A percentile compares a stretch with the other conserved stretches of the same genome.
Conservation (phyloP, 345 rosid genomes). For the Syzygium grande region DNA sequence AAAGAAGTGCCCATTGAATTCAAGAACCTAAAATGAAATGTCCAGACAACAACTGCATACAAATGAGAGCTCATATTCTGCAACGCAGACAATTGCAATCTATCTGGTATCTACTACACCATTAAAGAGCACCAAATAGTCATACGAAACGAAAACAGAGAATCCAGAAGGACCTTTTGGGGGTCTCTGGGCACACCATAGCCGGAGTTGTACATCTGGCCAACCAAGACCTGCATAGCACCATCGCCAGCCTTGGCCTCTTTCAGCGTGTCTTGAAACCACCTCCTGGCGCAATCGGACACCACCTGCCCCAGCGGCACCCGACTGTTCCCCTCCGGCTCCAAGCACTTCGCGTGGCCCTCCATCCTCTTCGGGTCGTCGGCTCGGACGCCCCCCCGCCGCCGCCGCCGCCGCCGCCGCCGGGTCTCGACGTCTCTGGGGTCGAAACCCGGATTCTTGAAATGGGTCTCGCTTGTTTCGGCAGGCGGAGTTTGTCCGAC, state of each 20-base stretch:
- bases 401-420: conserved; percentile 19
- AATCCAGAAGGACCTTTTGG: conserved; percentile 36
- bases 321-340: conserved; percentile 16
- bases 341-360: background rate
- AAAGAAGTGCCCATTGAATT: background rate
- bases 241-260: conserved; percentile 72
- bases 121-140: background rate
- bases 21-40: background rate
- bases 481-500: conserved; percentile 24
- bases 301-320: conserved; percentile 60
- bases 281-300: conserved; percentile 55
- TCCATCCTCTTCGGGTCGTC: conserved; percentile 31
- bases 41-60: background rate
- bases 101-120: background rate
- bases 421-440: conserved; percentile 1
- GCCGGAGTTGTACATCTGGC: conserved; percentile 77
- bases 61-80: background rate
- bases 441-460: conserved; percentile 12
- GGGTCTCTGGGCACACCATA: conserved; percentile 68
- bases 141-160: background rate
- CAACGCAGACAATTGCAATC: background rate
- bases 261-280: conserved; percentile 71
- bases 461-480: conserved; percentile 18
- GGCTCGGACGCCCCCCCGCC: background rate
- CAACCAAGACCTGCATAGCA: conserved; percentile 75